Percentiles rank a stretch among this genome's conserved stretches.
phyloP scores from a whole-genome alignment of 2,329 filamentous ascomycete species.

The Aspergillus aculeatus region DNA sequence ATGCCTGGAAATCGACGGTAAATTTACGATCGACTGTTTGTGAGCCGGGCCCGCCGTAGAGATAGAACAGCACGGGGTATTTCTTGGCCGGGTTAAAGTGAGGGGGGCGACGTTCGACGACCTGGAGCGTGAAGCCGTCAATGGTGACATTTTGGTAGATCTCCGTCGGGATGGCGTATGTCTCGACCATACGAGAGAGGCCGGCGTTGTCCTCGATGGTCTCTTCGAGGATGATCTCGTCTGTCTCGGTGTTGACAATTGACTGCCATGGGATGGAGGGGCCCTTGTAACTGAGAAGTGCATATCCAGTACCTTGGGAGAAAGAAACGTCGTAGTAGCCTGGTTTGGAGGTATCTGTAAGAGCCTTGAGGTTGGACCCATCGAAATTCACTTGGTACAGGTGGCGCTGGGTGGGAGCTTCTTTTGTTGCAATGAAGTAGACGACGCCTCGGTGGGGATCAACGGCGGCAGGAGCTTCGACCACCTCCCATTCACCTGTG shows the following conservation, averaged over 20 bases:
- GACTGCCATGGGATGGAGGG: constrained; percentile 89
- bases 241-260: constrained; percentile 78
- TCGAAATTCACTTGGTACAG: constrained; percentile 86
- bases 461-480: constrained; percentile 76
- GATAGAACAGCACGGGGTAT: constrained; percentile 91
- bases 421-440: constrained; percentile 85
- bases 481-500: constrained; percentile 88
- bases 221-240: constrained; percentile 62
- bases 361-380: constrained; percentile 67
- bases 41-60: constrained; percentile 93
- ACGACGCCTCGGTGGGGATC: constrained; percentile 83
- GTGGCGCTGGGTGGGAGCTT: constrained; percentile 85
- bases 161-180: constrained; percentile 78
- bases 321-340: constrained; percentile 83
- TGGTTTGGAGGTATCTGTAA: constrained; percentile 71
- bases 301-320: constrained; percentile 77
- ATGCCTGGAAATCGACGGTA: constrained; percentile 83
- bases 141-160: constrained; percentile 83
- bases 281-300: constrained; percentile 78
- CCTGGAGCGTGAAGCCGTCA: constrained; percentile 69
- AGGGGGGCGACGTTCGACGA: constrained; percentile 82
- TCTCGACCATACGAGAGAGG: constrained; percentile 67
- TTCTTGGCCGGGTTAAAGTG: constrained; percentile 80
- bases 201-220: constrained; percentile 74
- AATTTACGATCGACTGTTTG: constrained; percentile 83